Conservation (phyloP, 2,329 filamentous ascomycete species). For the Zymoseptoria brevis region DNA sequence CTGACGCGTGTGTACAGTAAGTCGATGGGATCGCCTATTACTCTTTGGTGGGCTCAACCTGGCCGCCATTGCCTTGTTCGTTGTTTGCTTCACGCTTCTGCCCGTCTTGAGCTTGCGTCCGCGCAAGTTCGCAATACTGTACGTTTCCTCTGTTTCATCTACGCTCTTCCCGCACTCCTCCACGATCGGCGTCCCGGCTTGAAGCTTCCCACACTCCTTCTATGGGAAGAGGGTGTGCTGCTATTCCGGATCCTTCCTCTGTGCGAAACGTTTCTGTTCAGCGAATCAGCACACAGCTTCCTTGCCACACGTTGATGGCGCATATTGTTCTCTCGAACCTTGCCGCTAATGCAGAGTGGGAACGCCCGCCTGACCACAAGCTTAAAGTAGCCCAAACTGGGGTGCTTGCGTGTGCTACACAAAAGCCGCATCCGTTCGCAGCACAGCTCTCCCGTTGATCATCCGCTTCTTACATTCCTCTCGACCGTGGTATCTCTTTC, state of each 20-base stretch:
- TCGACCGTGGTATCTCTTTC: background rate
- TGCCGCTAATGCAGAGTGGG: constrained; percentile 26
- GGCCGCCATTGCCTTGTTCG: constrained; percentile 82
- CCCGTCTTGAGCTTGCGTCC: constrained; percentile 72
- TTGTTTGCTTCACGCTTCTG: constrained; percentile 85
- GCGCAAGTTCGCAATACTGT: constrained; percentile 95
- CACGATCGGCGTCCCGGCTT: constrained; percentile 6
- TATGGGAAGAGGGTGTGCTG: constrained; percentile 17
- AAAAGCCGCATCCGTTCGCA: constrained; percentile 17
- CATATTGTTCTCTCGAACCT: constrained; percentile 14
- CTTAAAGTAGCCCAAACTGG: constrained; percentile 18
- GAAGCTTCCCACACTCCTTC: constrained; percentile 7
- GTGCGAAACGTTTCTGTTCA: constrained; percentile 3
- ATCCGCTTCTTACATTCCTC: constrained; percentile 6
- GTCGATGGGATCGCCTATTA: constrained; percentile 90
- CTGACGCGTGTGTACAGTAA: constrained; percentile 56
- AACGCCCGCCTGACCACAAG: constrained; percentile 27
- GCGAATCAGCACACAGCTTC: constrained; percentile 12
- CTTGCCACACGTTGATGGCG: constrained; percentile 21
- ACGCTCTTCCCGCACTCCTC: constrained; percentile 5
- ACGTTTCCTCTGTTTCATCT: constrained; percentile 54
- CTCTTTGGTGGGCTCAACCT: constrained; percentile 88
- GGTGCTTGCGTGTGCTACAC: constrained; percentile 17
- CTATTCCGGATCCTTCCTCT: constrained; percentile 14
- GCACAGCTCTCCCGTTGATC: constrained; percentile 17